A percentile compares a stretch with the other conserved stretches of the same genome.
Evolutionary conservation across 106 monocot species (phyloP).

Genomic region (Vanilla planifolia): DNA sequence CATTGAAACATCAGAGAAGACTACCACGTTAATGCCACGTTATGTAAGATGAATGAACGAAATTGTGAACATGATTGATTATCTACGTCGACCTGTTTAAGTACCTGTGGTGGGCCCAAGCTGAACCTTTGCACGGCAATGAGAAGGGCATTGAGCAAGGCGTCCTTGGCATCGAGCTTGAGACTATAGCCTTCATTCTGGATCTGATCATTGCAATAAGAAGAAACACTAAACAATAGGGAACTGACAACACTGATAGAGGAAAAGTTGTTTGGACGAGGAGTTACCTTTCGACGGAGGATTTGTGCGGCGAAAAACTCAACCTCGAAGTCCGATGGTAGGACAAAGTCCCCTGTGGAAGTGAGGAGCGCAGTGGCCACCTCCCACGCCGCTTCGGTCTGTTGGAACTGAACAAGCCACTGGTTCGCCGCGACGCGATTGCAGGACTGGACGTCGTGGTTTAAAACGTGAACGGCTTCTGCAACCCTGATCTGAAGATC

Average conservation of each 20-base stretch:
- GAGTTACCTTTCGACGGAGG: slow-evolving; percentile 68
- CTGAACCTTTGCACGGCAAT: slow-evolving; percentile 61
- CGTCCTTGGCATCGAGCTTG: slow-evolving; percentile 44
- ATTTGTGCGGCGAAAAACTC: slow-evolving; percentile 97
- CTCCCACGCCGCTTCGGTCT: slow-evolving; percentile 70
- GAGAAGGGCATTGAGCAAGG: slow-evolving; percentile 72
- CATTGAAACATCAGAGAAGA: not conserved
- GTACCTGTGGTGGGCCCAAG: slow-evolving; percentile 75
- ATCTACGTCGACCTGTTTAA: no score
- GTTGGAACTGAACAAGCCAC: slow-evolving; percentile 94
- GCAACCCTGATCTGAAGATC: slow-evolving; percentile 66
- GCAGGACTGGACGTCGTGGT: slow-evolving; percentile 71
- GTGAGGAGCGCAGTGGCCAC: slow-evolving; percentile 80
- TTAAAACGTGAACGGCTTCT: slow-evolving; percentile 83
- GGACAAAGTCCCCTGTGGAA: slow-evolving; percentile 9
- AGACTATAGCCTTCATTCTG: slow-evolving; percentile 65
- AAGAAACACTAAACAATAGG: not conserved
- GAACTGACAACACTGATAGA: not conserved
- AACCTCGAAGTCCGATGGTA: slow-evolving; percentile 49
- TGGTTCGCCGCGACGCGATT: slow-evolving; percentile 89
- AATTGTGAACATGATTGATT: no score
- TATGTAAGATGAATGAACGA: no score
- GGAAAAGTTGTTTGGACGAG: not conserved
- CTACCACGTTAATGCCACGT: not conserved
- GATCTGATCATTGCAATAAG: slow-evolving; percentile 31